Percentiles rank a stretch among this genome's conserved stretches.
Evolutionary conservation across 176 grass and related monocot genomes (phyloP).

Genomic region (Urochloa ruziziensis): DNA sequence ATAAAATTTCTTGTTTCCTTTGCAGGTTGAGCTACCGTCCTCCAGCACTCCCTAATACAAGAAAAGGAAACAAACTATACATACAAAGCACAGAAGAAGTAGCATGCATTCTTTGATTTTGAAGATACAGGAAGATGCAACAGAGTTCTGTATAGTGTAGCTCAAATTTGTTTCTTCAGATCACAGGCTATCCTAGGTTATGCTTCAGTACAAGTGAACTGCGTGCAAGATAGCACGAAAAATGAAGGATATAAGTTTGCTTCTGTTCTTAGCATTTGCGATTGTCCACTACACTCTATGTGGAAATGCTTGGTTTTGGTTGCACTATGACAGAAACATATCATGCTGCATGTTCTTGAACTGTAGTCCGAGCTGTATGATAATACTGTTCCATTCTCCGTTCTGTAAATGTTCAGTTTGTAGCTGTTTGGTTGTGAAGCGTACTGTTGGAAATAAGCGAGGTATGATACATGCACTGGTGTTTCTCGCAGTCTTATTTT

Average conservation of each 20-base stretch:
- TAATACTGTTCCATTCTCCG: no score
- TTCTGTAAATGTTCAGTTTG: neutral
- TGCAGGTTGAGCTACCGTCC: neutral
- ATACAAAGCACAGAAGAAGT: neutral
- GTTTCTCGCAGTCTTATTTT: neutral
- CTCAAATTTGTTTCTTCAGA: neutral
- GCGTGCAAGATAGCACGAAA: neutral
- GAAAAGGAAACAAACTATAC: neutral
- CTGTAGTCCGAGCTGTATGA: neutral
- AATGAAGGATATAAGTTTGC: neutral
- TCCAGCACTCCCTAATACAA: neutral
- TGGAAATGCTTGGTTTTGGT: slow-evolving; percentile 5
- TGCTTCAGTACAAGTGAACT: slow-evolving; percentile 15
- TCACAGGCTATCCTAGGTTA: neutral
- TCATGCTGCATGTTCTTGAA: neutral
- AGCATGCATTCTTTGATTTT: neutral
- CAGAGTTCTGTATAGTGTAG: neutral
- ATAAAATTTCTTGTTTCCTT: neutral
- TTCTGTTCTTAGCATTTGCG: neutral
- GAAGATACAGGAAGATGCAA: neutral
- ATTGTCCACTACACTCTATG: neutral
- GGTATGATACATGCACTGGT: neutral
- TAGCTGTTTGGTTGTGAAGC: neutral
- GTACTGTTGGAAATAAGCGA: no score
- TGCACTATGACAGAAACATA: neutral